phyloP scores from a whole-genome alignment of 2,329 filamentous ascomycete genomes.

The Penicillium sp. region DNA sequence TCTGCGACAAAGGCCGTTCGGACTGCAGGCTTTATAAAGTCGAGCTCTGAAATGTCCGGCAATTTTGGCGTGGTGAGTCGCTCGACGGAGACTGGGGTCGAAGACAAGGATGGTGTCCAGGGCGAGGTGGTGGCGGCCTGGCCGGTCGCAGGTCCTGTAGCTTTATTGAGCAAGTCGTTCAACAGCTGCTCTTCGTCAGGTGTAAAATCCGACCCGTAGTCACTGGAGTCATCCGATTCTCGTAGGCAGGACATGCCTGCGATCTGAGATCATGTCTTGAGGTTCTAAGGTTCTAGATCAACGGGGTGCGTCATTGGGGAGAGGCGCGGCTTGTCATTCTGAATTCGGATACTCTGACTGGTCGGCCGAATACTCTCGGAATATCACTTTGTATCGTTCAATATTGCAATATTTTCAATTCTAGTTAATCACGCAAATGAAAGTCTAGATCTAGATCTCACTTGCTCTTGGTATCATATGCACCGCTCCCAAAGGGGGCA shows the following conservation, averaged over 20 bases:
- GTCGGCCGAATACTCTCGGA: neutral
- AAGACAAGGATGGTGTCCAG: constrained; percentile 17
- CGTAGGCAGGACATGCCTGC: constrained; percentile 38
- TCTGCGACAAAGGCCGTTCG: constrained; percentile 32
- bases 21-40: constrained; percentile 19
- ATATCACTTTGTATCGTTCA: neutral
- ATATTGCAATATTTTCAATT: neutral
- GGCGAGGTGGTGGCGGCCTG: constrained; percentile 16
- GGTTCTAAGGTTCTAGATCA: neutral
- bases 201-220: constrained; percentile 66
- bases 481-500: constrained; percentile 9
- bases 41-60: constrained; percentile 10
- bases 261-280: constrained; percentile 23
- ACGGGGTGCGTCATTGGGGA: constrained; percentile 15
- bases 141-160: constrained; percentile 34
- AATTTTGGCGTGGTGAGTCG: constrained; percentile 4
- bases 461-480: constrained; percentile 21
- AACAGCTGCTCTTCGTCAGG: constrained; percentile 58
- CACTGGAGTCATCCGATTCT: constrained; percentile 45
- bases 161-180: constrained; percentile 52
- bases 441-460: constrained; percentile 16
- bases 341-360: constrained; percentile 15
- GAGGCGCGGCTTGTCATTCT: constrained; percentile 6
- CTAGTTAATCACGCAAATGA: constrained; percentile 1
- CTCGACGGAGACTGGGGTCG: constrained; percentile 18